phyloP scores from a whole-genome alignment of 208 protist genomes.

The Lotmaria passim region DNA sequence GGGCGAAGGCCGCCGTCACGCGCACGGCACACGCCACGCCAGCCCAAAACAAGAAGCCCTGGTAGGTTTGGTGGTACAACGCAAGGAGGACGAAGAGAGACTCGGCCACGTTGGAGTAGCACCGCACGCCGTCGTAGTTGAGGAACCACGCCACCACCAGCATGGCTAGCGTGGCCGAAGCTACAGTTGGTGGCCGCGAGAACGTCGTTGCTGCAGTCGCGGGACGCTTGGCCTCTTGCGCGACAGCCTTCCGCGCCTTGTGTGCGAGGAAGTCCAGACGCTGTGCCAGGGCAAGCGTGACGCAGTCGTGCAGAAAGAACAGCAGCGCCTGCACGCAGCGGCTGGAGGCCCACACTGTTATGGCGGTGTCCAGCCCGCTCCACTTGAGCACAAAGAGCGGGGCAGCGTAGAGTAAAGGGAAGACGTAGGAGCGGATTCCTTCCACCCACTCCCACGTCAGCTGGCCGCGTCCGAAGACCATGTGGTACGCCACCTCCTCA shows the following conservation, averaged over 20 bases:
- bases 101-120: conserved; percentile 83
- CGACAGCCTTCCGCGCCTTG: neutral
- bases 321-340: conserved; percentile 57
- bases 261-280: conserved; percentile 28
- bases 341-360: conserved; percentile 48
- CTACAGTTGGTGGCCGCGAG: conserved; percentile 12
- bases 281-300: conserved; percentile 35
- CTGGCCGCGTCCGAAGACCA: conserved; percentile 78
- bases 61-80: conserved; percentile 48
- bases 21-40: conserved; percentile 67
- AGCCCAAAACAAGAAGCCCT: conserved; percentile 60
- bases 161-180: conserved; percentile 27
- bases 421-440: conserved; percentile 75
- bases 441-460: conserved; percentile 86
- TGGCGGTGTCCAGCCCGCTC: conserved; percentile 56
- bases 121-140: conserved; percentile 51
- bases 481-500: conserved; percentile 79
- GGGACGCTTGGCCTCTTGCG: neutral
- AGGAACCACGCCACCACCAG: conserved; percentile 69
- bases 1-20: conserved; percentile 58
- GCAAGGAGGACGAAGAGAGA: conserved; percentile 62
- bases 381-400: conserved; percentile 65
- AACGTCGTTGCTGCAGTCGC: neutral
- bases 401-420: conserved; percentile 60
- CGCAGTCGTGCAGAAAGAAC: conserved; percentile 52